These are phyloP conservation scores for Scheffersomyces segobiensis DNA, from an alignment of 1,139 yeast species.

Conservation along the genomic window DNA sequence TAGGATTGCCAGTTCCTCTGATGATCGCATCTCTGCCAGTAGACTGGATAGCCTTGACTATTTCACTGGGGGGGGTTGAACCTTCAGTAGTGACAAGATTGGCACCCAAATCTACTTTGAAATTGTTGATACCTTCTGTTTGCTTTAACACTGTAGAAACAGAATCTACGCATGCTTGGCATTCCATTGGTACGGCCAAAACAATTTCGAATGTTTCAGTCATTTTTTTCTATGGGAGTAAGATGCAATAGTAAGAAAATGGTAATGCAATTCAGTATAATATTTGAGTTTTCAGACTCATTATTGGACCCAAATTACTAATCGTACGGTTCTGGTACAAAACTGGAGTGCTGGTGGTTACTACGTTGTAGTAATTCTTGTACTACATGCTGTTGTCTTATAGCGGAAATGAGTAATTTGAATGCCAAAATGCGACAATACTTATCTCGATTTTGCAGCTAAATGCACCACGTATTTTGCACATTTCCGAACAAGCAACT, in stretches of 20 bases:
- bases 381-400: not conserved
- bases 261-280: not conserved
- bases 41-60: constrained; percentile 63
- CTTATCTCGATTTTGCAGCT: not conserved
- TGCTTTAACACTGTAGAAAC: constrained; percentile 53
- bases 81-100: constrained; percentile 69
- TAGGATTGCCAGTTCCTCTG: constrained; percentile 85
- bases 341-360: not conserved
- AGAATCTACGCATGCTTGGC: constrained; percentile 66
- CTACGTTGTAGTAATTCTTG: not conserved
- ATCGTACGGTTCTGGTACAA: not conserved
- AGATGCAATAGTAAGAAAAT: no score
- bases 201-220: constrained; percentile 50
- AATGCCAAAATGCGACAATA: not conserved
- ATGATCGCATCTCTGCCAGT: constrained; percentile 89
- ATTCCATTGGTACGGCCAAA: constrained; percentile 78
- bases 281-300: not conserved
- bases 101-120: constrained; percentile 52
- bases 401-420: not conserved
- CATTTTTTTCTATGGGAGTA: constrained; percentile 12
- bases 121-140: constrained; percentile 46
- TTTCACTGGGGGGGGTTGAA: constrained; percentile 64
- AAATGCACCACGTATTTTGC: not conserved
- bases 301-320: not conserved
- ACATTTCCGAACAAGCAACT: no score